Evolutionary conservation across 2,329 filamentous ascomycete genomes (phyloP).

Genomic region (Elsinoe arachidis): DNA sequence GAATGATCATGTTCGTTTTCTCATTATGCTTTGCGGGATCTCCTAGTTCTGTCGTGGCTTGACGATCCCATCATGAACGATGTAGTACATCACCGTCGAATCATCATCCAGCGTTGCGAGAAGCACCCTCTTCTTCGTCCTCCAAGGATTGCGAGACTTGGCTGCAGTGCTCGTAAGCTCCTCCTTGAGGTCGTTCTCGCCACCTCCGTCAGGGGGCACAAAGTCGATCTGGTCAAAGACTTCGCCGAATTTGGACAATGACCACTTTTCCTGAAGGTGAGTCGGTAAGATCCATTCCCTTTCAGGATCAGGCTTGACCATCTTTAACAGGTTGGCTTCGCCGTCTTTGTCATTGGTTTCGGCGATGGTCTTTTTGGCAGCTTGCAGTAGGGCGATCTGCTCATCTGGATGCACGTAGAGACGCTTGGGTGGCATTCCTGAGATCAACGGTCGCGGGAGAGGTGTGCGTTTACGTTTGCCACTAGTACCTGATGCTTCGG

Average conservation of each 20-base stretch:
- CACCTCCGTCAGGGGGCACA: slow-evolving; percentile 31
- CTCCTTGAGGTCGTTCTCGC: slow-evolving; percentile 13
- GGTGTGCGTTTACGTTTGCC: slow-evolving; percentile 20
- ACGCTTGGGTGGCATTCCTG: slow-evolving; percentile 62
- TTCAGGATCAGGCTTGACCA: slow-evolving; percentile 40
- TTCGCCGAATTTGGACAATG: slow-evolving; percentile 54
- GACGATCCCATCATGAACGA: slow-evolving; percentile 77
- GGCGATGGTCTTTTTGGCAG: slow-evolving; percentile 31
- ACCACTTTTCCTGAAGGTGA: slow-evolving; percentile 65
- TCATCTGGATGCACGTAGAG: slow-evolving; percentile 77
- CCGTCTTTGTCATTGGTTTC: slow-evolving; percentile 20
- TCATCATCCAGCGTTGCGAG: slow-evolving; percentile 69
- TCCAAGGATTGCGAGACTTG: slow-evolving; percentile 32
- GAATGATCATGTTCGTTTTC: slow-evolving; percentile 7
- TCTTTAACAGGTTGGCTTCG: slow-evolving; percentile 10
- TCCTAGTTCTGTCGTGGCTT: slow-evolving; percentile 73
- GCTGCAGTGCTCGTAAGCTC: slow-evolving; percentile 20
- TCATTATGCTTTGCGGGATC: not conserved
- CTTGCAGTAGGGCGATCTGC: slow-evolving; percentile 62
- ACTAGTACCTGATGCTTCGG: slow-evolving; percentile 2
- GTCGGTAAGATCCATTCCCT: slow-evolving; percentile 70
- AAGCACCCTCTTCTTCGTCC: slow-evolving; percentile 56
- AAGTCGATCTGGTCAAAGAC: slow-evolving; percentile 54
- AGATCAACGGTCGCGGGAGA: slow-evolving; percentile 56
- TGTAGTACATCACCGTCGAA: slow-evolving; percentile 76